phyloP scores from a whole-genome alignment of 2,329 filamentous ascomycete genomes.

The Neophaeococcomyces mojaviensis region DNA sequence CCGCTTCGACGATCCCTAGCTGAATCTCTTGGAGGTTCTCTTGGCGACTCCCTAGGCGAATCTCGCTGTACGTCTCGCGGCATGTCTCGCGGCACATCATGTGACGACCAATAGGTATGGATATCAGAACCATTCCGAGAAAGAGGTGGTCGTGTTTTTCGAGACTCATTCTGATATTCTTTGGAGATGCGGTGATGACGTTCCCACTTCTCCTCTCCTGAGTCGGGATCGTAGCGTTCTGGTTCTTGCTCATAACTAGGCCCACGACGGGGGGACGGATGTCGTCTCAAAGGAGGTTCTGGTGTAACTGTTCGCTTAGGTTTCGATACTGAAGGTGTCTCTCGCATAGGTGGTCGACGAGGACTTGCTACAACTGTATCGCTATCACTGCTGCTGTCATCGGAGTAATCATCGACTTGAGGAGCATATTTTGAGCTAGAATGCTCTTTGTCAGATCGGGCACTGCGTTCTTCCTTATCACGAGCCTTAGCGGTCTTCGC shows the following conservation, averaged over 20 bases:
- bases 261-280: slow-evolving; percentile 13
- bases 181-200: slow-evolving; percentile 26
- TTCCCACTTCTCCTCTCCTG: slow-evolving; percentile 26
- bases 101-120: slow-evolving; percentile 5
- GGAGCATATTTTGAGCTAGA: slow-evolving; percentile 24
- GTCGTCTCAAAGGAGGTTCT: slow-evolving; percentile 13
- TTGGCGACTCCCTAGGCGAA: too few species aligned
- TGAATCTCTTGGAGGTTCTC: neutral
- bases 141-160: slow-evolving; percentile 2
- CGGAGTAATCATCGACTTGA: slow-evolving; percentile 28
- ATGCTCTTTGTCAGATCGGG: slow-evolving; percentile 31
- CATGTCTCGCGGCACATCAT: neutral
- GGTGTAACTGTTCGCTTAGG: slow-evolving; percentile 2
- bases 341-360: neutral
- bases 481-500: slow-evolving; percentile 34
- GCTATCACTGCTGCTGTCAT: slow-evolving; percentile 25
- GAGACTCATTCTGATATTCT: slow-evolving; percentile 25
- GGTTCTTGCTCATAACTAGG: slow-evolving; percentile 16
- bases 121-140: slow-evolving; percentile 3
- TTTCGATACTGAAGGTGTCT: neutral
- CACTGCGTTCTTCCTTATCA: slow-evolving; percentile 37
- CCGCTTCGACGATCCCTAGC: slow-evolving; percentile 19
- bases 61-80: neutral
- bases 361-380: slow-evolving; percentile 21
- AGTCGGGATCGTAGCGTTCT: slow-evolving; percentile 12